Evolutionary conservation across 176 grass and related monocot species (phyloP).

Genomic region (Carex myosuroides): DNA sequence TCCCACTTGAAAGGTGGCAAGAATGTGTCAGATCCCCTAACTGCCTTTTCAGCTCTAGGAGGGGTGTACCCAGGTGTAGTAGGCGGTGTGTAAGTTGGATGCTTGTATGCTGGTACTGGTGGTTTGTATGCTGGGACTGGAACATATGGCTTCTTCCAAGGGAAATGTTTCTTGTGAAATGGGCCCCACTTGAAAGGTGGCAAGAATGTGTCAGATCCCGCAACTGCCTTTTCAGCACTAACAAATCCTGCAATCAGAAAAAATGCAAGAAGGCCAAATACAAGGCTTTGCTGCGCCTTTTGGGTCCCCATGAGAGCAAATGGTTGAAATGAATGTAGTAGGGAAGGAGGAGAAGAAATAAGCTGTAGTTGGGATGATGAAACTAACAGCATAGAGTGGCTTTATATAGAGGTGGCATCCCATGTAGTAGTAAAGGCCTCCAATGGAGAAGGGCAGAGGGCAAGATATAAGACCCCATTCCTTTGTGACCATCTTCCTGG

Average conservation of each 20-base stretch:
- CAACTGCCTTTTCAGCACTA: conserved; percentile 17
- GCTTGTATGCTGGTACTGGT: conserved; percentile 1
- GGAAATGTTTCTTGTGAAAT: conserved; percentile 18
- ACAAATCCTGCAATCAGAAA: conserved; percentile 15
- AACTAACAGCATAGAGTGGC: not conserved
- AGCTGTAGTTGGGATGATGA: not conserved
- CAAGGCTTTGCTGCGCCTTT: not conserved
- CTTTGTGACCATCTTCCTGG: not conserved
- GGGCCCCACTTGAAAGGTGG: conserved; percentile 7
- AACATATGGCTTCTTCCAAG: conserved; percentile 7
- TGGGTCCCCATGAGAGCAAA: not conserved
- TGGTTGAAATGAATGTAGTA: not conserved
- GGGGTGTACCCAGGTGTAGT: not conserved
- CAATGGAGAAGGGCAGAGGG: not conserved
- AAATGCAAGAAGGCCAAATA: conserved; percentile 5
- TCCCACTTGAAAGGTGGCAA: conserved; percentile 9
- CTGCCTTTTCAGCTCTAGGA: not conserved
- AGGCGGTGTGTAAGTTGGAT: not conserved
- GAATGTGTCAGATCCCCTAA: conserved; percentile 13
- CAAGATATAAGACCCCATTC: not conserved
- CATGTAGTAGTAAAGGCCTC: conserved; percentile 5
- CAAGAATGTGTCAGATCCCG: conserved; percentile 12
- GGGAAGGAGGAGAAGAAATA: not conserved
- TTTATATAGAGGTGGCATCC: conserved; percentile 19
- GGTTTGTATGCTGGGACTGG: not conserved